A percentile compares a stretch with the other conserved stretches of the same genome.
phyloP scores from a whole-genome alignment of 192 early-diverging fungal genomes.

The Entomortierella lignicola region DNA sequence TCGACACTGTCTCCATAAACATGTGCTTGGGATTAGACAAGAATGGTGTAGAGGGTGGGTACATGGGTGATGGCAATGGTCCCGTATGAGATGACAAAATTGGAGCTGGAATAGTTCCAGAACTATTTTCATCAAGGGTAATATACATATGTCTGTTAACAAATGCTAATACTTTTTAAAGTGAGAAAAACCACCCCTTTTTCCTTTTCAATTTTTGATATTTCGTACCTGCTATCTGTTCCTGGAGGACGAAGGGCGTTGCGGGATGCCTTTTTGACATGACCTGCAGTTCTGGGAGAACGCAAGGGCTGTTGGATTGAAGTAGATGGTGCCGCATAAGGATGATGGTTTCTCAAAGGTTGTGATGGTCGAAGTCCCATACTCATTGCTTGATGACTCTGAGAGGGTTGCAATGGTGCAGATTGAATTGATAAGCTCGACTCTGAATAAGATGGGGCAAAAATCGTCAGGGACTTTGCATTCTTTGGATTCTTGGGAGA shows the following conservation, averaged over 20 bases:
- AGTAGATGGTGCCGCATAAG: constrained; percentile 22
- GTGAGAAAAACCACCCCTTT: too few species aligned
- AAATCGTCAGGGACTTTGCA: constrained; percentile 61
- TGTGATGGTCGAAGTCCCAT: constrained; percentile 47
- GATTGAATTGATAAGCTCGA: constrained; percentile 57
- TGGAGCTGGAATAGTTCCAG: constrained; percentile 45
- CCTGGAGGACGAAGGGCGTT: constrained; percentile 25
- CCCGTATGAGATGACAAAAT: constrained; percentile 52
- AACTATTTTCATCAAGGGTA: too few species aligned
- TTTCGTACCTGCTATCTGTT: constrained; percentile 15
- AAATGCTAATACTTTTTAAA: too few species aligned
- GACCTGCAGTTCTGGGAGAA: constrained; percentile 29
- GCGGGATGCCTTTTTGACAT: constrained; percentile 32
- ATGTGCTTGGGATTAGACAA: constrained; percentile 59
- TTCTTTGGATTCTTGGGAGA: constrained; percentile 61
- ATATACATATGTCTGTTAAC: too few species aligned
- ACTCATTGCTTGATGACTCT: constrained; percentile 51
- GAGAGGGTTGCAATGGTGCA: constrained; percentile 61
- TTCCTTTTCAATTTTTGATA: too few species aligned
- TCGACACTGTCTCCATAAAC: constrained; percentile 67
- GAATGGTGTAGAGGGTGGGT: constrained; percentile 63
- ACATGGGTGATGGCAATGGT: constrained; percentile 62
- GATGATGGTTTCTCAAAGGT: constrained; percentile 36
- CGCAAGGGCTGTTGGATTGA: constrained; percentile 46
- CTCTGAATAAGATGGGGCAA: constrained; percentile 61